phyloP scores from a whole-genome alignment of 2,329 filamentous ascomycete species.

The Xylaria sp. region DNA sequence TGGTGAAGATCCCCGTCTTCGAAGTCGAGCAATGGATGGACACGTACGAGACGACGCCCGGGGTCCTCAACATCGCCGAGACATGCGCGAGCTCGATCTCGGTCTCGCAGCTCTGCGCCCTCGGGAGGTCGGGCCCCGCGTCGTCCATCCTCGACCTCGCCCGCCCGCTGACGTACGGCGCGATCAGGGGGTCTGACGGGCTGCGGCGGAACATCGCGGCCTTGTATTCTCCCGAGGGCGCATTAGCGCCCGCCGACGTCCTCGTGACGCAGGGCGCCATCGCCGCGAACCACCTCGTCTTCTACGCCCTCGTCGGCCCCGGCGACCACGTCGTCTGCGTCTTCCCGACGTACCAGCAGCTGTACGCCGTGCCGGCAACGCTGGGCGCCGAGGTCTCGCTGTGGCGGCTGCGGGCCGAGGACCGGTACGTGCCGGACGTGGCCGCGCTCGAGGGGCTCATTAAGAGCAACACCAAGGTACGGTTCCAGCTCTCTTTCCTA shows the following conservation, averaged over 20 bases:
- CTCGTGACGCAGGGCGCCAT: conserved; percentile 85
- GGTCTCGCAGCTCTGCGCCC: conserved; percentile 70
- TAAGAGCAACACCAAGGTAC: conserved; percentile 76
- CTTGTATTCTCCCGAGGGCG: conserved; percentile 59
- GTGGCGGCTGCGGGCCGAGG: conserved; percentile 75
- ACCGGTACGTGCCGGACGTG: conserved; percentile 75
- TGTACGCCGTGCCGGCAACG: conserved; percentile 79
- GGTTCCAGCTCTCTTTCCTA: conserved; percentile 45
- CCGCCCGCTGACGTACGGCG: conserved; percentile 75
- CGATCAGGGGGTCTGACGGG: conserved; percentile 73
- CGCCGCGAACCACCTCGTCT: conserved; percentile 82
- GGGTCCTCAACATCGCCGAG: conserved; percentile 77
- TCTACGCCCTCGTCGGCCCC: conserved; percentile 76
- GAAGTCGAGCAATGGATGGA: conserved; percentile 80
- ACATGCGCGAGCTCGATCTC: conserved; percentile 82
- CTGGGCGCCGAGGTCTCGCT: conserved; percentile 81
- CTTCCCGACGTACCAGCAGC: conserved; percentile 87
- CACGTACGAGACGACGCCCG: conserved; percentile 65
- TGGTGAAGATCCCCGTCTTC: conserved; percentile 71
- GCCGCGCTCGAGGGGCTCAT: conserved; percentile 73
- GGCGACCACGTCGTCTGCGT: conserved; percentile 89
- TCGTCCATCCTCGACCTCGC: conserved; percentile 60
- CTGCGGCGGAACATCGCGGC: conserved; percentile 73
- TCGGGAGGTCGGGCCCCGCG: conserved; percentile 54
- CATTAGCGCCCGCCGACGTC: conserved; percentile 65